Evolutionary conservation across 2,329 filamentous ascomycete species (phyloP).

Genomic region (Fusarium armeniacum): DNA sequence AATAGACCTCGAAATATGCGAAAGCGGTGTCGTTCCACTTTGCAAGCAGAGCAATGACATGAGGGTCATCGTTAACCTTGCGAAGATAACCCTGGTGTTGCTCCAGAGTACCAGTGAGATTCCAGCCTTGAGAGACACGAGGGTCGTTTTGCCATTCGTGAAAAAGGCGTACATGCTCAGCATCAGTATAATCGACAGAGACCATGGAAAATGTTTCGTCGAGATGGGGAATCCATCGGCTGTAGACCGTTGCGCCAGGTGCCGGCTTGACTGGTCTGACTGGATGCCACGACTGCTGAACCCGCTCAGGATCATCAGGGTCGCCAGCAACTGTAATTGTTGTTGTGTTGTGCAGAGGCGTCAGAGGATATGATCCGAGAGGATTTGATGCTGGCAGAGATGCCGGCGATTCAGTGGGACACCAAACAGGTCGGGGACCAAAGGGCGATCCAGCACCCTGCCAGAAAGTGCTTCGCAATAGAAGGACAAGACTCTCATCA

Average conservation of each 20-base stretch:
- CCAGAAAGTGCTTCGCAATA: conserved; percentile 73
- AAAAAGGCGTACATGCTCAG: conserved; percentile 77
- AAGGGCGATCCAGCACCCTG: conserved; percentile 78
- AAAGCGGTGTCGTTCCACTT: conserved; percentile 79
- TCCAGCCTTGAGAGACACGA: conserved; percentile 84
- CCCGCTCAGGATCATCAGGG: conserved; percentile 57
- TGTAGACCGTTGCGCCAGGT: conserved; percentile 80
- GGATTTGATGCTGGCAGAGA: conserved; percentile 55
- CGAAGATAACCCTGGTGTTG: conserved; percentile 80
- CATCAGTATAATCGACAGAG: conserved; percentile 76
- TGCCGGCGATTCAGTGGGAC: conserved; percentile 60
- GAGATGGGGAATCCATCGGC: conserved; percentile 82
- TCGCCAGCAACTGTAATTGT: conserved; percentile 58
- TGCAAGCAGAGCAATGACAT: conserved; percentile 78
- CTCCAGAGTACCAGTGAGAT: conserved; percentile 81
- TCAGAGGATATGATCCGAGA: conserved; percentile 63
- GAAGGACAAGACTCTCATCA: conserved; percentile 56
- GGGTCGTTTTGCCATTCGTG: conserved; percentile 88
- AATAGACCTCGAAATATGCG: conserved; percentile 86
- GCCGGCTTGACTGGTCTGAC: conserved; percentile 78
- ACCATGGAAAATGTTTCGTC: conserved; percentile 83
- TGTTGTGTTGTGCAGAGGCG: conserved; percentile 63
- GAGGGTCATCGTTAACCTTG: conserved; percentile 77
- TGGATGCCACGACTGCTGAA: conserved; percentile 75
- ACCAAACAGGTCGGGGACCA: conserved; percentile 74